Evolutionary conservation across 345 rosid species (phyloP), one percentile per base, ranked within the genome.

Genomic region (Bruguiera sexangula): DNA sequence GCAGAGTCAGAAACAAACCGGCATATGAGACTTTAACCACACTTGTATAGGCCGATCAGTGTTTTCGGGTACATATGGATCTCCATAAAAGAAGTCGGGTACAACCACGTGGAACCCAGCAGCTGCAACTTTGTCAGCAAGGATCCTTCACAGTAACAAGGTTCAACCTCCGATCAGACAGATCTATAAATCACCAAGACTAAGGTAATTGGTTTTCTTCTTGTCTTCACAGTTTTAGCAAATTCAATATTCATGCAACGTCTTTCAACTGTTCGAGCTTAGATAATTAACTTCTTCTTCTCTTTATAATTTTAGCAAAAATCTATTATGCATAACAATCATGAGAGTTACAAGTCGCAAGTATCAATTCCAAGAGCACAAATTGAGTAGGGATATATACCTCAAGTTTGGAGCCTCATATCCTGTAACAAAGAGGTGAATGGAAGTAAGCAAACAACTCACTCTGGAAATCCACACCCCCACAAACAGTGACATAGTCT

Each of bases 1-100:
- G 16, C 15, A 70, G 31, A 37, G 8, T 21, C 18, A 63, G 53
- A 20, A 58, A 65, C 74, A 62, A 43, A 82, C 81, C 3, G 81
- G 24, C 29, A 31, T 60, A 64, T 82, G 81, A 69, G 61, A 48
- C 13, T 65, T 62, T 32, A 58, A 11, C 85, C 85, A 82, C 37
- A 66, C 67, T 59, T 65, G 66, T 60, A 63, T 0, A 39, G 22
- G 74, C 39, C 43, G 55, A 39, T 20, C 57, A 63, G 69, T n/a
- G 27, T 53, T 21, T 55, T 60, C 22, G 18, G 37, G 34, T 58
- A 56, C 60, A 58, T 13, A 39, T 32, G 70, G 70, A 32, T 72
- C 75, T 16, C 70, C 70, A 59, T 24, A 58, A 27, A 72, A 58
- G 39, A 72, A 72, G 29, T 72, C 70, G 31, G 75, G 70, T 11